phyloP scores from a whole-genome alignment of 1,139 yeast genomes.

The Debaryomyces udenii region DNA sequence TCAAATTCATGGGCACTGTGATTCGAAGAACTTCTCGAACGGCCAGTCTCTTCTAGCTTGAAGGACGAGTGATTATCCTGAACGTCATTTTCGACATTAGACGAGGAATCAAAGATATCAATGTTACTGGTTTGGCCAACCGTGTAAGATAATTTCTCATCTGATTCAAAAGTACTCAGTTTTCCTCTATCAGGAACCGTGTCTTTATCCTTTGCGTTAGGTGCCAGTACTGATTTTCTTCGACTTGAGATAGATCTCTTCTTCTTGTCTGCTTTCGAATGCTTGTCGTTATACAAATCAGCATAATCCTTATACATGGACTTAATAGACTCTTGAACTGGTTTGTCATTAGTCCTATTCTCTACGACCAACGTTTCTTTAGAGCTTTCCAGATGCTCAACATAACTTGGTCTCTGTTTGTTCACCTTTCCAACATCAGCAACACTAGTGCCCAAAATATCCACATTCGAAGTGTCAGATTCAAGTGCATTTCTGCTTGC shows the following conservation, averaged over 20 bases:
- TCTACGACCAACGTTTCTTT: conserved; percentile 28
- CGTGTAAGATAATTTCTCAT: conserved; percentile 1
- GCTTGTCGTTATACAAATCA: conserved; percentile 11
- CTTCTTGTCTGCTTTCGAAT: conserved; percentile 4
- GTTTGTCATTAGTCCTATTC: conserved; percentile 9
- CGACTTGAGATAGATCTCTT: background rate
- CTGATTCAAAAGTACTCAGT: background rate
- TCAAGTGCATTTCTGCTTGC: conserved; percentile 16
- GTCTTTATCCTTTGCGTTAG: background rate
- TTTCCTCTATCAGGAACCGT: background rate
- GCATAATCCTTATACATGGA: conserved; percentile 30
- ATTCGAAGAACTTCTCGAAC: background rate
- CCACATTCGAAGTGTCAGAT: conserved; percentile 33
- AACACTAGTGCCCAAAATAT: conserved; percentile 34
- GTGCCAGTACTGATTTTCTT: background rate
- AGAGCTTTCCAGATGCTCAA: conserved; percentile 25
- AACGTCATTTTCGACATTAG: conserved; percentile 19
- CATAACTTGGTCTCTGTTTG: conserved; percentile 28
- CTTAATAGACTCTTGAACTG: conserved; percentile 19
- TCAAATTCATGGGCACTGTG: conserved; percentile 2
- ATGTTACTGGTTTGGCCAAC: conserved; percentile 12
- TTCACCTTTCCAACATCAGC: conserved; percentile 35
- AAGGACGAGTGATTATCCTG: background rate
- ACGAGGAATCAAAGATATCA: conserved; percentile 20
- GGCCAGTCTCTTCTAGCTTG: background rate